A percentile compares a stretch with the other conserved stretches of the same genome.
These are phyloP conservation scores for Straminergon stramineum DNA, from an alignment of 225 moss, liverwort and hornwort species.

Conservation along the genomic window DNA sequence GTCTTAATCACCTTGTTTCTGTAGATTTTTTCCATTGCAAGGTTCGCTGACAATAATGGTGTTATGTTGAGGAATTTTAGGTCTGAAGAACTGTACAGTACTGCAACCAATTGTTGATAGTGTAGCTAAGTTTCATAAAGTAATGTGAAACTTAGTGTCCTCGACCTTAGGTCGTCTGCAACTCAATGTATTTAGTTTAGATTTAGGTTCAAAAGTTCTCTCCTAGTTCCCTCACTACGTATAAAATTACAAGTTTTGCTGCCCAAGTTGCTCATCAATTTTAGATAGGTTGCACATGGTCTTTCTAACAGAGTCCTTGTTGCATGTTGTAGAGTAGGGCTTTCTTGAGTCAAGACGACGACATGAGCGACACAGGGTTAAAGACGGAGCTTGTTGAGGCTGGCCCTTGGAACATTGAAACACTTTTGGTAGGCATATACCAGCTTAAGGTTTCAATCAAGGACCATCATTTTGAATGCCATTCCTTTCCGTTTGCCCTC, in stretches of 20 bases:
- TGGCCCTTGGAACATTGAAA: not conserved
- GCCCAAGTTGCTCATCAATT: not conserved
- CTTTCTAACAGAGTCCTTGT: not conserved
- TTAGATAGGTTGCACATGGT: not conserved
- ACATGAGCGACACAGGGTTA: not conserved
- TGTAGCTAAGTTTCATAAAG: slow-evolving; percentile 68
- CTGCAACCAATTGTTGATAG: slow-evolving; percentile 78
- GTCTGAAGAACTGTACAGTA: slow-evolving; percentile 69
- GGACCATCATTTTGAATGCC: not conserved
- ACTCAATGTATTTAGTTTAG: not conserved
- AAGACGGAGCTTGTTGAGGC: not conserved
- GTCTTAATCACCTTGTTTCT: not conserved
- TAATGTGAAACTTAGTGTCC: slow-evolving; percentile 33
- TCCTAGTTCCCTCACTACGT: not conserved
- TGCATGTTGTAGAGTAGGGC: not conserved
- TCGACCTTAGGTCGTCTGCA: not conserved
- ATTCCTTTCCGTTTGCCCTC: not conserved
- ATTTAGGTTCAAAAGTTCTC: too few species aligned
- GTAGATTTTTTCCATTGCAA: not conserved
- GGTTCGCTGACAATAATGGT: not conserved
- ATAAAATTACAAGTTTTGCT: not conserved
- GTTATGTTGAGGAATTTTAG: slow-evolving; percentile 11
- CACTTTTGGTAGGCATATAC: not conserved
- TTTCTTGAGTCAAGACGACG: not conserved
- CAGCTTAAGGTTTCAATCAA: not conserved